phyloP scores from a whole-genome alignment of 345 rosid genomes.

The Chamaenerion angustifolium region DNA sequence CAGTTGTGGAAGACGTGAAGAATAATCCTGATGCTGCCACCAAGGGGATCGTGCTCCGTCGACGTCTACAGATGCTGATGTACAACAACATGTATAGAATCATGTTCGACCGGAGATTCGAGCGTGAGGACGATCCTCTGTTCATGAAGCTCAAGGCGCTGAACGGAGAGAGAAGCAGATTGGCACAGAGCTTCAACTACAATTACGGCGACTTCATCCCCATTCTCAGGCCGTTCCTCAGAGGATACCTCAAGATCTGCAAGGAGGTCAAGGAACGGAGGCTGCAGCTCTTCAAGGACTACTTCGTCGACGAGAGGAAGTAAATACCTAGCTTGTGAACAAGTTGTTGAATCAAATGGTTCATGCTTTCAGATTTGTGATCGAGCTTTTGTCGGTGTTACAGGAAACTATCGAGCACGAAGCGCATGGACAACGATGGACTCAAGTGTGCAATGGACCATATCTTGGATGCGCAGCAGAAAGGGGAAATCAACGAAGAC shows the following conservation, averaged over 20 bases:
- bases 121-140: constrained; percentile 79
- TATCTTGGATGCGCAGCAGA: constrained; percentile 72
- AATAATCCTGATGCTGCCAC: constrained; percentile 65
- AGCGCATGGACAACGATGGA: constrained; percentile 41
- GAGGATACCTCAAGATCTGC: constrained; percentile 87
- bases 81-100: constrained; percentile 91
- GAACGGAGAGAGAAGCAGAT: constrained; percentile 85
- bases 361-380: background rate
- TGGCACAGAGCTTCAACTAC: constrained; percentile 94
- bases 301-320: constrained; percentile 89
- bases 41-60: constrained; percentile 55
- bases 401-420: constrained; percentile 66
- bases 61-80: constrained; percentile 84
- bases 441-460: constrained; percentile 93
- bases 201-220: constrained; percentile 97
- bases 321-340: constrained; percentile 14
- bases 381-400: background rate
- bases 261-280: constrained; percentile 75
- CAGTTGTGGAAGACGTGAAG: constrained; percentile 62
- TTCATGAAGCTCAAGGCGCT: constrained; percentile 62
- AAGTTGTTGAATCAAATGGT: too few relatives aligned
- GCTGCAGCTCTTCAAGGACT: constrained; percentile 76
- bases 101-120: constrained; percentile 90
- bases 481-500: constrained; percentile 93
- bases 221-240: constrained; percentile 74